These are phyloP conservation scores for Lactifluus piperatus DNA, from an alignment of 768 basidiomycete species.

Conservation along the genomic window DNA sequence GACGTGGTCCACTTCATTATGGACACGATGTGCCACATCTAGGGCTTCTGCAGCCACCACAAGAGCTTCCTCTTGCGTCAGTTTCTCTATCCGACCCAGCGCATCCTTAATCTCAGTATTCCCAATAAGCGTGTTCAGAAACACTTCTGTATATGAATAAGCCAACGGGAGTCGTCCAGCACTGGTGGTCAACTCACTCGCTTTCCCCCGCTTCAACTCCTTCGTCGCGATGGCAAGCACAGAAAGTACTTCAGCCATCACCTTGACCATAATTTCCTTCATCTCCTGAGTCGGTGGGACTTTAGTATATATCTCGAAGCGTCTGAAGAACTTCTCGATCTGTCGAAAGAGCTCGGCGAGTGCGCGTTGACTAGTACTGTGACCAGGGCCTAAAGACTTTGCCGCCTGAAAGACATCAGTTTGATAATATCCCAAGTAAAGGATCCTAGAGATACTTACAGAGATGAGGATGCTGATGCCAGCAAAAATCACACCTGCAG, in stretches of 20 bases:
- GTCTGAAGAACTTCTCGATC: background rate
- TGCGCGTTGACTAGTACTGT: background rate
- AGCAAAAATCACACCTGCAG: background rate
- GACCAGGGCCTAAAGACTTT: no score
- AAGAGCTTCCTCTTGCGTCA: no score
- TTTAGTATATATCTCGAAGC: background rate
- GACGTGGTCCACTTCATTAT: no score
- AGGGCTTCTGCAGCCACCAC: background rate
- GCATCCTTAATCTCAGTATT: no score
- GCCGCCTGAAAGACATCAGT: background rate
- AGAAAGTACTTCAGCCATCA: no score
- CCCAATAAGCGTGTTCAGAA: no score
- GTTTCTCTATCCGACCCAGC: no score
- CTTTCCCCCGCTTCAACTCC: background rate
- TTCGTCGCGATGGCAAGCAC: no score
- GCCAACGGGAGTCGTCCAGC: no score
- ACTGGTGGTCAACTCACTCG: background rate
- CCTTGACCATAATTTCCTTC: background rate
- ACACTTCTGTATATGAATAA: background rate
- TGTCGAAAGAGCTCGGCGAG: background rate
- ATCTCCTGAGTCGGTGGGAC: background rate
- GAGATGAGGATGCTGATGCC: background rate
- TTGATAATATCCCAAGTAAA: background rate
- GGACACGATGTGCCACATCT: background rate
- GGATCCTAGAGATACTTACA: background rate